These are phyloP conservation scores for Colletotrichum tanaceti DNA, from an alignment of 2,329 filamentous ascomycete species.

Conservation along the genomic window DNA sequence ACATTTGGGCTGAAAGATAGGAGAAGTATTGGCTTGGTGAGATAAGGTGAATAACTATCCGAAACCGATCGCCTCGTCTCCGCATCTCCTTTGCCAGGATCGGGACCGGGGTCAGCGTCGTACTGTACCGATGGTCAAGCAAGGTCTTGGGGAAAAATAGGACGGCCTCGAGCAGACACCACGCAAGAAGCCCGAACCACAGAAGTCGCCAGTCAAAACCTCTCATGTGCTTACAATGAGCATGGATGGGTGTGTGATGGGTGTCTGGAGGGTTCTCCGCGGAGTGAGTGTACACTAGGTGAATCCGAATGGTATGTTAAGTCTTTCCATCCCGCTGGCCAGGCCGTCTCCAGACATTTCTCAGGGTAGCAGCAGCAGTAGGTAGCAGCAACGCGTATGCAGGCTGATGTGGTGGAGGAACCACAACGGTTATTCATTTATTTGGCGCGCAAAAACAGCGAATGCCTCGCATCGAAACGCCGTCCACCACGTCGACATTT, in stretches of 20 bases:
- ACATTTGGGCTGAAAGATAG: conserved; percentile 14
- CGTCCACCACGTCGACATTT: conserved; percentile 19
- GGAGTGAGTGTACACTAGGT: conserved; percentile 33
- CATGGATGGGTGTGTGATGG: conserved; percentile 16
- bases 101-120: conserved; percentile 2
- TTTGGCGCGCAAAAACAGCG: conserved; percentile 15
- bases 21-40: conserved; percentile 13
- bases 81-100: conserved; percentile 25
- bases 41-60: conserved; percentile 22
- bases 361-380: background rate
- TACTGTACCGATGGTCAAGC: background rate
- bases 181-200: conserved; percentile 31
- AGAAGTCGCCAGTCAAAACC: conserved; percentile 17
- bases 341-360: conserved; percentile 3
- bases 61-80: conserved; percentile 24
- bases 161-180: conserved; percentile 16
- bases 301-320: conserved; percentile 7
- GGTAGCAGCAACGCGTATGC: background rate
- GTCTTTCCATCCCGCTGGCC: conserved; percentile 4
- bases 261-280: conserved; percentile 6
- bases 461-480: conserved; percentile 28
- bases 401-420: conserved; percentile 6
- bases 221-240: conserved; percentile 2
- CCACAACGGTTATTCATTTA: conserved; percentile 23
- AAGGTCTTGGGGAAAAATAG: conserved; percentile 25